Percentiles rank a stretch among this genome's conserved stretches.
Evolutionary conservation across 2,329 filamentous ascomycete genomes (phyloP).

Genomic region (Aspergillus ochraceoroseus): DNA sequence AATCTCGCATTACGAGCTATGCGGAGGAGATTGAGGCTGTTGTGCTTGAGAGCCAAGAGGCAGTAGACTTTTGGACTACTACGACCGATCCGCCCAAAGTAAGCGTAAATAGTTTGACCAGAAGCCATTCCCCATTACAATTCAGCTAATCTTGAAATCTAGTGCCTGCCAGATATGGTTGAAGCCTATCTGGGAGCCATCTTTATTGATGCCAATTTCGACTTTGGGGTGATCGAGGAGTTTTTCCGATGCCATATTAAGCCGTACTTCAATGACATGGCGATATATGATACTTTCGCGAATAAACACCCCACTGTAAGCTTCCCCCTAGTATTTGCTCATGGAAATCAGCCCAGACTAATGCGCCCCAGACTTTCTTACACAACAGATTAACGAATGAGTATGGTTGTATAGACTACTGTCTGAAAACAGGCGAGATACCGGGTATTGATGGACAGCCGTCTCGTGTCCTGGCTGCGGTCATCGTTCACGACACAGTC

Average conservation of each 20-base stretch:
- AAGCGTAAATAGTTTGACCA: neutral
- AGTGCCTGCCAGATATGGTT: constrained; percentile 74
- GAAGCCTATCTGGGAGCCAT: constrained; percentile 86
- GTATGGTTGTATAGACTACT: constrained; percentile 61
- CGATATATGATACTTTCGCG: constrained; percentile 79
- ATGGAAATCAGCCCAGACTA: neutral
- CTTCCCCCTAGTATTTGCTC: neutral
- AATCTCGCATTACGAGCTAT: constrained; percentile 49
- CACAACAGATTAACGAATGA: constrained; percentile 58
- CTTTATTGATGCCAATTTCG: constrained; percentile 81
- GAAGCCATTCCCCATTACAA: neutral
- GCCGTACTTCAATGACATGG: constrained; percentile 80
- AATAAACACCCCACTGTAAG: constrained; percentile 71
- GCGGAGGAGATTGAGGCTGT: constrained; percentile 35
- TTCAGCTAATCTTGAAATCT: constrained; percentile 3
- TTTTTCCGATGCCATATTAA: constrained; percentile 75
- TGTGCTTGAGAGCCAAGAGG: constrained; percentile 29
- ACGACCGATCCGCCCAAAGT: constrained; percentile 44
- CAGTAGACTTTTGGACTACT: constrained; percentile 43
- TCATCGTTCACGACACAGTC: constrained; percentile 69
- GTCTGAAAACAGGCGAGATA: constrained; percentile 46
- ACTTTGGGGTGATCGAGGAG: constrained; percentile 64
- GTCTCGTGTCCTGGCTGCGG: constrained; percentile 58
- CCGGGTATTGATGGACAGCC: constrained; percentile 44
- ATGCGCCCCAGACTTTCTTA: constrained; percentile 55